Evolutionary conservation across 805 yeast species (phyloP).

Genomic region (Teunomyces aglyptinius): DNA sequence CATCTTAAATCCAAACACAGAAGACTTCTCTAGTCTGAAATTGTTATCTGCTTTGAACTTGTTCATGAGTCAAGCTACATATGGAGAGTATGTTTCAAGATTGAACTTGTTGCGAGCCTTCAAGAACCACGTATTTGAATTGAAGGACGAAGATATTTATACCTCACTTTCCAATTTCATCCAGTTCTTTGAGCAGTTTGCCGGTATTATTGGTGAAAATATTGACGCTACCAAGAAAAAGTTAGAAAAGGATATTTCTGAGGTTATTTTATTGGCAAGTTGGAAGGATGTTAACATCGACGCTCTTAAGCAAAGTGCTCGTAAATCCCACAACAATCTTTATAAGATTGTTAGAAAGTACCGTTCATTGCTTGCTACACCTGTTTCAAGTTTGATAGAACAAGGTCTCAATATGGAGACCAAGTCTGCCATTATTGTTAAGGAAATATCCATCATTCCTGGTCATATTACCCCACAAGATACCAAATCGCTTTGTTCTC

Average conservation of each 20-base stretch:
- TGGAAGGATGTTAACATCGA: slow-evolving; percentile 97
- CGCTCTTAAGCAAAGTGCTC: slow-evolving; percentile 91
- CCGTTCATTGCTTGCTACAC: slow-evolving; percentile 55
- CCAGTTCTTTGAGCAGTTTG: slow-evolving; percentile 66
- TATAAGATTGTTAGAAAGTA: slow-evolving; percentile 84
- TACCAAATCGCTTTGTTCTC: slow-evolving; percentile 21
- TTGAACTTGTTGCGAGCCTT: slow-evolving; percentile 65
- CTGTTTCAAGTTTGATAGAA: slow-evolving; percentile 57
- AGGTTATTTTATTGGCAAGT: slow-evolving; percentile 83
- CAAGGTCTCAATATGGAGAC: slow-evolving; percentile 38
- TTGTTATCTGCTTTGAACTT: slow-evolving; percentile 61
- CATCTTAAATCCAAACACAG: slow-evolving; percentile 40
- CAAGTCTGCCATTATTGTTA: background rate
- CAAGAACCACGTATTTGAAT: slow-evolving; percentile 44
- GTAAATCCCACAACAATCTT: slow-evolving; percentile 78
- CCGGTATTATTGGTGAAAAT: slow-evolving; percentile 44
- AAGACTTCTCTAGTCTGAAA: slow-evolving; percentile 16
- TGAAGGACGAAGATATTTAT: slow-evolving; percentile 23
- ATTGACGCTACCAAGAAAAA: slow-evolving; percentile 47
- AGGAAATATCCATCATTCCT: slow-evolving; percentile 11
- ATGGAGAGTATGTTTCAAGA: slow-evolving; percentile 70
- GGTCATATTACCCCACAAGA: slow-evolving; percentile 10
- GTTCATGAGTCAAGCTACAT: slow-evolving; percentile 71
- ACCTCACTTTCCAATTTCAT: slow-evolving; percentile 57
- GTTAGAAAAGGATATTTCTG: slow-evolving; percentile 77